A percentile compares a stretch with the other conserved stretches of the same genome.
phyloP scores from a whole-genome alignment of 2,329 filamentous ascomycete genomes.

The Cladobotryum mycophilum region DNA sequence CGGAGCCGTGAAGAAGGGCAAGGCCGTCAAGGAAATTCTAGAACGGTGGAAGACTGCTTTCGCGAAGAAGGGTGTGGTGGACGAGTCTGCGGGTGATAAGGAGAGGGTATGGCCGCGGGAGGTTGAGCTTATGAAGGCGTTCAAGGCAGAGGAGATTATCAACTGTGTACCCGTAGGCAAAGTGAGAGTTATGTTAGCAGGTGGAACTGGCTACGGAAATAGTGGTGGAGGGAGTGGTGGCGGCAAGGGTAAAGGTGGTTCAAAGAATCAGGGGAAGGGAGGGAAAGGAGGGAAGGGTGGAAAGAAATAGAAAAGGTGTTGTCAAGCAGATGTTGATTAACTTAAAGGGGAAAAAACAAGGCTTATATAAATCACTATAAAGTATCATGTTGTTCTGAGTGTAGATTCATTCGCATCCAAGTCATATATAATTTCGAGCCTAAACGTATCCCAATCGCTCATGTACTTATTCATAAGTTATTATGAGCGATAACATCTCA shows the following conservation, averaged over 20 bases:
- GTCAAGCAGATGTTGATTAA: too few species aligned
- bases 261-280: slow-evolving; percentile 26
- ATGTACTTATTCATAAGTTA: not conserved
- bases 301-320: slow-evolving; percentile 19
- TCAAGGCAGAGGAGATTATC: slow-evolving; percentile 76
- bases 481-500: not conserved
- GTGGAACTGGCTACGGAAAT: slow-evolving; percentile 38
- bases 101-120: slow-evolving; percentile 83
- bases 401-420: too few species aligned
- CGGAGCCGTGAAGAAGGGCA: slow-evolving; percentile 84
- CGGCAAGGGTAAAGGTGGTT: slow-evolving; percentile 11
- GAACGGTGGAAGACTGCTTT: slow-evolving; percentile 68
- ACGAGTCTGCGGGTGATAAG: slow-evolving; percentile 53
- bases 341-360: too few species aligned
- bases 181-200: slow-evolving; percentile 70
- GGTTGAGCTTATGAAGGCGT: slow-evolving; percentile 72
- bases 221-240: slow-evolving; percentile 34
- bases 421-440: too few species aligned
- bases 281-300: slow-evolving; percentile 36
- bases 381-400: too few species aligned
- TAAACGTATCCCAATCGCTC: too few species aligned
- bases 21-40: slow-evolving; percentile 87
- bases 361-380: too few species aligned
- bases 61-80: slow-evolving; percentile 49
- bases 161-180: slow-evolving; percentile 76